Conservation (phyloP, 2,329 filamentous ascomycete genomes). For the Apiospora hydei region DNA sequence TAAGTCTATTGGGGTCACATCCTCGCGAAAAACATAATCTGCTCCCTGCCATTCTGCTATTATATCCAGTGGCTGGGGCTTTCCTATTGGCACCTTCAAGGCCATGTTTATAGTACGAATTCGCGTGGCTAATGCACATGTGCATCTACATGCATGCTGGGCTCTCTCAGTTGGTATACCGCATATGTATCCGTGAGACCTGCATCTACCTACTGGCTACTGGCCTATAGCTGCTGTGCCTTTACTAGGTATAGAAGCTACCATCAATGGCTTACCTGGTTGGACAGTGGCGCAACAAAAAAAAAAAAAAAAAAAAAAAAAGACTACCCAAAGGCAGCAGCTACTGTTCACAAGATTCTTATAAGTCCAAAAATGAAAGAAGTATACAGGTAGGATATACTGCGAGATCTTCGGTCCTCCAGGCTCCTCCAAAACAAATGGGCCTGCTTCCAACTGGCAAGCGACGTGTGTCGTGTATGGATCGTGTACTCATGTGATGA, state of each 20-base stretch:
- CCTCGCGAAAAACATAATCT: not conserved
- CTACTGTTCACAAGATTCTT: not conserved
- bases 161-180: not conserved
- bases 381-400: not conserved
- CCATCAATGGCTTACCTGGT: not conserved
- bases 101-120: conserved; percentile 11
- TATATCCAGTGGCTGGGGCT: conserved; percentile 8
- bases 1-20: not conserved
- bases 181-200: conserved; percentile 5
- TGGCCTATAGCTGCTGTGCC: not conserved
- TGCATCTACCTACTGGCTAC: not conserved
- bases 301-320: no score
- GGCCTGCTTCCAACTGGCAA: not conserved
- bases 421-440: not conserved
- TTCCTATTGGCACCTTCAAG: conserved; percentile 2
- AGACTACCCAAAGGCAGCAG: no score
- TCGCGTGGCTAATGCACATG: conserved; percentile 7
- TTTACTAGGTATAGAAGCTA: not conserved
- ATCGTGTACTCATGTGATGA: not conserved
- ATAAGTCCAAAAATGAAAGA: no score
- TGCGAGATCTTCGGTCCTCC: not conserved
- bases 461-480: conserved; percentile 1
- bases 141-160: not conserved
- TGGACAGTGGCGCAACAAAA: not conserved
- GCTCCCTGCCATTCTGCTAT: not conserved